Conservation (phyloP, 2,329 filamentous ascomycete genomes). For the Ophiosphaerella herpotricha region DNA sequence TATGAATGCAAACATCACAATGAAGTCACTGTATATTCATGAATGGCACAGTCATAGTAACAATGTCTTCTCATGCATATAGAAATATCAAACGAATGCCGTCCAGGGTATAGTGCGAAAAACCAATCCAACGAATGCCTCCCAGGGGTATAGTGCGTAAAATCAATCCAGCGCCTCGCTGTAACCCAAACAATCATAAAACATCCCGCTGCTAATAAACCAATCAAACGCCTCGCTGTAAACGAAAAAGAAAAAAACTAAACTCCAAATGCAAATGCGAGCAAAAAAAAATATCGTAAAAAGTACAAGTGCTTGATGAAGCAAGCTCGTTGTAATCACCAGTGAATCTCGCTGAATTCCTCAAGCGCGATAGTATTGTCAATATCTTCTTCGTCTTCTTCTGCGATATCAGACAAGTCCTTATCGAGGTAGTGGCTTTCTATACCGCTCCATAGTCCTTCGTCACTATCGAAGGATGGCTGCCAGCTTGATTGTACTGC, state of each 20-base stretch:
- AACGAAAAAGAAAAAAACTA: background rate
- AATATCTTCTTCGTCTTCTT: background rate
- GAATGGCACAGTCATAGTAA: background rate
- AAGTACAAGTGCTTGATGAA: background rate
- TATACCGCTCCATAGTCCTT: no score
- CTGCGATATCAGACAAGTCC: background rate
- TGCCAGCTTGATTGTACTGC: background rate
- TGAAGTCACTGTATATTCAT: no score
- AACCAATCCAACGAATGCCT: background rate
- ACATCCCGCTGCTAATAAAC: background rate
- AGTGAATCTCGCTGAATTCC: background rate
- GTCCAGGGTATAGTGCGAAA: slow-evolving; percentile 3
- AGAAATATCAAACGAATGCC: slow-evolving; percentile 1
- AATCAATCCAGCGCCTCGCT: background rate
- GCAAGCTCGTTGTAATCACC: background rate
- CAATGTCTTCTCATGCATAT: background rate
- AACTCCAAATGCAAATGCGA: background rate
- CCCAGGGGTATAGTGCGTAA: no score
- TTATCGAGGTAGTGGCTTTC: background rate
- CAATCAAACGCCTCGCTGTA: background rate
- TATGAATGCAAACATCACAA: no score
- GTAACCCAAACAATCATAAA: background rate
- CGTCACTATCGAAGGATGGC: background rate
- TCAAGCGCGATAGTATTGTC: background rate
- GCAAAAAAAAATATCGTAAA: background rate